Base-by-base conservation (phyloP, 805 yeast species). In the Komagataella populi region DNA sequence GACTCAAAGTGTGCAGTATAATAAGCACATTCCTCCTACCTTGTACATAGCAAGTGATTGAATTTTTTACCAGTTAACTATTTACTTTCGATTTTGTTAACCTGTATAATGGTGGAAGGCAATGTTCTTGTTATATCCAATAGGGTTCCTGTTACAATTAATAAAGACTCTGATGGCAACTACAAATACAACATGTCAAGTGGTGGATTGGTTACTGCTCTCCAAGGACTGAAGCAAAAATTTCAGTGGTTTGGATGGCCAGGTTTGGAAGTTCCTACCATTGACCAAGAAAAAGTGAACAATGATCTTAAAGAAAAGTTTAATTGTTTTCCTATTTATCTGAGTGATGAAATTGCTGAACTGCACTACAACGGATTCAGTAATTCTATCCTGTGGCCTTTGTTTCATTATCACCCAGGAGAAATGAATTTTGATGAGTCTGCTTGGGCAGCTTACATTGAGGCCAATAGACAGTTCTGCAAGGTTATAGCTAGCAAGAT, bases 211-310 rank as follows among this genome's bases (percentile, higher is more conserved):
- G 99, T 95, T 22, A 88, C 97, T 1, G 99, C 97, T 0, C 71
- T 93, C 46, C 95, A 90, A 61, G 98, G 98, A 1, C 70, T 93
- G 51, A 87, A 87, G 65, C 85, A 86, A 61, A 83, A 84, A 49
- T 89, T 89, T 68, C 93, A 89, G 63, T 93, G 99, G 99, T 82
- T 87, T 60, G 99, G 99, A 14, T 93, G 99, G 99, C 96, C 98
- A 1, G 95, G 91, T 8, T 68, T 89, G 62, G 96, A 89, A 58
- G 76, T 93, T 4, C 95, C 95, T 1, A 86, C 75, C 23, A 74
- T 73, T 47, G 96, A 89, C 56, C 83, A 83, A 61, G 78, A 68
- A 0, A 70, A 70, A 52, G 95, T 93, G 51, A 80, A 80, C 53
- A 63, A 68, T 18, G 96, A 90, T 56, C 70, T 93, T 53, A 73